Base-by-base conservation (phyloP, 2,329 filamentous ascomycete genomes). In the Nothopassalora personata region DNA sequence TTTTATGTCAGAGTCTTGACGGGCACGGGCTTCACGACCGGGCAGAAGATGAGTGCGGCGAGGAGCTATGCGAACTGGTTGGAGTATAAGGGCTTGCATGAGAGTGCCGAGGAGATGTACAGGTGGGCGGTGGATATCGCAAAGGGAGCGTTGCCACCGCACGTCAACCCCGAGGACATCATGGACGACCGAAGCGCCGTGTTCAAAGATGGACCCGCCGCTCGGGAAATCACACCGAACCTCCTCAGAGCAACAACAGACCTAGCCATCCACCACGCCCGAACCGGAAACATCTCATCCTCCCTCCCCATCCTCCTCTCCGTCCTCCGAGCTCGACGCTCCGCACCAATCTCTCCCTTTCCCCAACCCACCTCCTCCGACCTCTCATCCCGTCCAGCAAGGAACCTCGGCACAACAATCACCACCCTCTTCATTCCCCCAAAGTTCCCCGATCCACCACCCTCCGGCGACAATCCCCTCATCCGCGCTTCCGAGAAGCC, bases 231-330 rank as follows among this genome's bases (percentile, higher is more conserved):
- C 0, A 69, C 70, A 3, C 79, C 83, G 5, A 97, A 97, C 68
- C 73, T 96, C 1, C 79, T 97, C 47, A 81, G 81, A 27, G 83
- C 88, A 3, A 83, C 90, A 39, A 96, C 91, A 0, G 87, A 88
- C 11, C 79, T 95, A 1, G 92, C 89, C 4, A 87, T 87, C 13
- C 89, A 94, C 75, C 84, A 87, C 65, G 93, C 92, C 6, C 82
- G 85, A 48, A 81, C 79, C 57, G 87, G 84, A 18, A 83, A 91
- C 64, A 71, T 91, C 18, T 74, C 83, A 6, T 75, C 80, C 4
- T 90, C 93, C 1, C 81, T 97, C 1, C 90, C 93, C 2, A 89
- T 96, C 54, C 88, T 96, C 68, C 81, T 96, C 45, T 96, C 91
- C 30, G 79, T 96, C 48, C 85, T 97, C 10, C 86, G 90, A 64